phyloP scores from a whole-genome alignment of 495 filamentous ascomycete species.

The Penicillium paradoxum region DNA sequence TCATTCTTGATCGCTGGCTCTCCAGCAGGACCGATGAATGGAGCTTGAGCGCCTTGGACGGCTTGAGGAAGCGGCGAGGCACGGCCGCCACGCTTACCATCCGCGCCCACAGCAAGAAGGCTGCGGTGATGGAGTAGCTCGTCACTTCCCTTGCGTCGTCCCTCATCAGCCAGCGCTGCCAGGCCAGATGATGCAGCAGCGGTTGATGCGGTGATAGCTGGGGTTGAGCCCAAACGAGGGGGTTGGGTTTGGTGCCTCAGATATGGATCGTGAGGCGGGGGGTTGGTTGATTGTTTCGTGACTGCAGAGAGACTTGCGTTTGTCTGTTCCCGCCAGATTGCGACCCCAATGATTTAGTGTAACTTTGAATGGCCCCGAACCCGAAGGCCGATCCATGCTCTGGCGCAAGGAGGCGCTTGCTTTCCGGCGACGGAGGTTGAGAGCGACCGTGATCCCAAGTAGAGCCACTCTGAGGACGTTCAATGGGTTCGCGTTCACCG shows the following conservation, averaged over 20 bases:
- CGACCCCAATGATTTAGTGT: slow-evolving; percentile 44
- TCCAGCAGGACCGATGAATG: slow-evolving; percentile 64
- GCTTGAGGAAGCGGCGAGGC: slow-evolving; percentile 85
- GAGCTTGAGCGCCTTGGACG: slow-evolving; percentile 84
- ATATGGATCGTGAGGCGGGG: slow-evolving; percentile 37
- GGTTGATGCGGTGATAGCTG: slow-evolving; percentile 13
- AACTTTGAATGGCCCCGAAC: slow-evolving; percentile 45
- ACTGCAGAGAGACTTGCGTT: slow-evolving; percentile 29
- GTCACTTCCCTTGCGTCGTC: slow-evolving; percentile 55
- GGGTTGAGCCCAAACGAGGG: slow-evolving; percentile 24
- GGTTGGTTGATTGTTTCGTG: slow-evolving; percentile 32
- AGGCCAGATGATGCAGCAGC: slow-evolving; percentile 24
- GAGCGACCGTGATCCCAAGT: slow-evolving; percentile 39
- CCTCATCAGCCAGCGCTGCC: slow-evolving; percentile 31
- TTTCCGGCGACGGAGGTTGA: slow-evolving; percentile 39
- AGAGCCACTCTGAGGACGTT: slow-evolving; percentile 25
- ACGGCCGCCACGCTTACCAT: slow-evolving; percentile 45
- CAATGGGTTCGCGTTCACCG: slow-evolving; percentile 30
- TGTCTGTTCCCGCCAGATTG: slow-evolving; percentile 36
- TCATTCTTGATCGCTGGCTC: slow-evolving; percentile 88
- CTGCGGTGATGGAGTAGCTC: slow-evolving; percentile 44
- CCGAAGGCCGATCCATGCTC: slow-evolving; percentile 35
- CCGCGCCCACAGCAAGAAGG: slow-evolving; percentile 40
- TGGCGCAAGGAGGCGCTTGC: slow-evolving; percentile 33
- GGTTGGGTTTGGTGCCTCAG: slow-evolving; percentile 29